Evolutionary conservation across 2,329 filamentous ascomycete genomes (phyloP).

Genomic region (Fonsecaea pugnacius): DNA sequence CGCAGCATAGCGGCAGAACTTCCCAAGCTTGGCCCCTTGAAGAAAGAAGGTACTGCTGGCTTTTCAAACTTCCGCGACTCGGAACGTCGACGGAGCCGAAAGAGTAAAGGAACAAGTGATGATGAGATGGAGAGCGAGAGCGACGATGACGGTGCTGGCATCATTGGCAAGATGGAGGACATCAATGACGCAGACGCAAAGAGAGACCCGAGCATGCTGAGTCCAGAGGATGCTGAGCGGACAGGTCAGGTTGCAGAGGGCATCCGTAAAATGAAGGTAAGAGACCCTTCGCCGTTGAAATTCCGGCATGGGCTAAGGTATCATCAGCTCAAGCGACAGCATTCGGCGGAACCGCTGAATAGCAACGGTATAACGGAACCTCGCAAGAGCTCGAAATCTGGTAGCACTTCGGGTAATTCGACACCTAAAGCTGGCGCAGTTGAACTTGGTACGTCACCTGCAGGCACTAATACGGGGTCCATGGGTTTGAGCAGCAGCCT

Average conservation of each 20-base stretch:
- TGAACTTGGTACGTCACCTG: slow-evolving; percentile 46
- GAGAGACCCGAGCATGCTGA: slow-evolving; percentile 54
- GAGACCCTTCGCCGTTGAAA: slow-evolving; percentile 38
- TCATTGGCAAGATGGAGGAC: slow-evolving; percentile 65
- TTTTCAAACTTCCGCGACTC: slow-evolving; percentile 86
- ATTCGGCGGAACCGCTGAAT: slow-evolving; percentile 61
- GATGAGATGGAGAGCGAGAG: slow-evolving; percentile 77
- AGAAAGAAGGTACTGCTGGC: slow-evolving; percentile 83
- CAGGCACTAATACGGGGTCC: slow-evolving; percentile 31
- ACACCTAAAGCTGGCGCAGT: slow-evolving; percentile 42
- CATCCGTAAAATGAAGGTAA: slow-evolving; percentile 68
- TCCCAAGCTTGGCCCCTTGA: slow-evolving; percentile 79
- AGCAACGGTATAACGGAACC: slow-evolving; percentile 45
- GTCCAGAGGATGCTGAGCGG: slow-evolving; percentile 63
- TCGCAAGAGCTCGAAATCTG: slow-evolving; percentile 49
- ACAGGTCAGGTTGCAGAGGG: slow-evolving; percentile 67
- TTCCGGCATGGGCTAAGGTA: slow-evolving; percentile 37
- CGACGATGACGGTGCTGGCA: slow-evolving; percentile 72
- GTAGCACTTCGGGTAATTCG: slow-evolving; percentile 44
- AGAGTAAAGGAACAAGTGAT: slow-evolving; percentile 58
- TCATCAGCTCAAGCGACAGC: slow-evolving; percentile 66
- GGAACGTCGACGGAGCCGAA: slow-evolving; percentile 56
- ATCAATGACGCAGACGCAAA: slow-evolving; percentile 64
- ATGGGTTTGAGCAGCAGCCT: slow-evolving; percentile 32
- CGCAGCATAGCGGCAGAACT: slow-evolving; percentile 85